These are phyloP conservation scores for Toxicodendron radicans DNA, from an alignment of 345 rosid genomes.

Conservation along the genomic window DNA sequence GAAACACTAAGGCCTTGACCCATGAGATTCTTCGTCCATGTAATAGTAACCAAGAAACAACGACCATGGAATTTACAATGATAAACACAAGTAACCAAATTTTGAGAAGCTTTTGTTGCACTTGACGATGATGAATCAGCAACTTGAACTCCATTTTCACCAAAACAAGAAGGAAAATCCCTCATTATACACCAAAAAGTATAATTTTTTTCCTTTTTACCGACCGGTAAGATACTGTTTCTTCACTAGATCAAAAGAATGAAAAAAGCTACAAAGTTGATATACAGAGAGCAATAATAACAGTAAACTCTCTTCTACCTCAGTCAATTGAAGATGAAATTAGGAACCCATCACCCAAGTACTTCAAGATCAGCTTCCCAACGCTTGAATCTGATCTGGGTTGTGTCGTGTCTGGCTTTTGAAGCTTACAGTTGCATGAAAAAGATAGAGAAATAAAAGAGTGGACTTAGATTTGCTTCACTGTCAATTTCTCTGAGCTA, in stretches of 20 bases:
- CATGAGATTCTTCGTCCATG: slow-evolving; percentile 82
- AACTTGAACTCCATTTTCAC: slow-evolving; percentile 93
- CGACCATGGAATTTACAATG: slow-evolving; percentile 58
- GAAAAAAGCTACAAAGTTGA: neutral
- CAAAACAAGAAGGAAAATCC: slow-evolving; percentile 97
- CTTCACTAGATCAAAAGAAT: slow-evolving; percentile 3
- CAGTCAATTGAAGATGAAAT: slow-evolving; percentile 22
- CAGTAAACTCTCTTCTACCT: slow-evolving; percentile 25
- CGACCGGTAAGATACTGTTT: slow-evolving; percentile 8
- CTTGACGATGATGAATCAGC: slow-evolving; percentile 81
- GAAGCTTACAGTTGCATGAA: slow-evolving; percentile 13
- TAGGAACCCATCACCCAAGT: slow-evolving; percentile 37
- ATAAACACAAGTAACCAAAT: slow-evolving; percentile 75
- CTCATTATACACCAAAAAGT: slow-evolving; percentile 43
- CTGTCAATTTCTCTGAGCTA: slow-evolving; percentile 20
- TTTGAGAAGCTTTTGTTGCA: slow-evolving; percentile 63
- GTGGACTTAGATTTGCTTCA: slow-evolving; percentile 32
- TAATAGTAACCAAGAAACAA: slow-evolving; percentile 65
- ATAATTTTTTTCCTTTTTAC: neutral
- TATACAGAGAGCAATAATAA: neutral
- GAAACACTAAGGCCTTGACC: too few species aligned
- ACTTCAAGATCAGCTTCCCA: slow-evolving; percentile 30
- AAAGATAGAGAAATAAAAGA: slow-evolving; percentile 9
- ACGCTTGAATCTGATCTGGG: slow-evolving; percentile 31
- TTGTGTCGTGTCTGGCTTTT: neutral